Evolutionary conservation across 495 filamentous ascomycete genomes (phyloP).

Genomic region (Tetracladium marchalianum): DNA sequence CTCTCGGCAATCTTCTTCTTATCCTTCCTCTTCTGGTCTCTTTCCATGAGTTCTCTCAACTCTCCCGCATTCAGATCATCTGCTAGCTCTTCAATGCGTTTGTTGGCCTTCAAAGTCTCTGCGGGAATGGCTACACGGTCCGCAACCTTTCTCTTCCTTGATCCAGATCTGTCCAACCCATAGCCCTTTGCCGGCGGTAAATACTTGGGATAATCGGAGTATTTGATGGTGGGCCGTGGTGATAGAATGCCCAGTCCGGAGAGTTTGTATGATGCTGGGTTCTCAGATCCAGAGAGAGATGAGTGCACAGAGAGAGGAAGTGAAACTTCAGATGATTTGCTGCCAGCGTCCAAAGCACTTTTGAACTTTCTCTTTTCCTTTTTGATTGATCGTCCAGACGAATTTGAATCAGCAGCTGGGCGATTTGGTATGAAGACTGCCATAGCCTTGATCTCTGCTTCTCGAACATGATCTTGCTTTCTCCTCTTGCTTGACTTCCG

Average conservation of each 20-base stretch:
- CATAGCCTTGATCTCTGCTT: constrained; percentile 83
- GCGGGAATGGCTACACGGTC: constrained; percentile 46
- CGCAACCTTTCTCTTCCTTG: constrained; percentile 25
- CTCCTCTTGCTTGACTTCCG: constrained; percentile 69
- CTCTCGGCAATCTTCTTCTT: constrained; percentile 62
- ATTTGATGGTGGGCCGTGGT: constrained; percentile 70
- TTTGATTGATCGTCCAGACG: constrained; percentile 38
- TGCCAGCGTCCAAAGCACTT: constrained; percentile 46
- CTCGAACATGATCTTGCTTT: constrained; percentile 62
- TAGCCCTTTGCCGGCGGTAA: constrained; percentile 21
- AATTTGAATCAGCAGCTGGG: constrained; percentile 41
- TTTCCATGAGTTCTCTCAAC: constrained; percentile 73
- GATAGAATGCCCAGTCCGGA: constrained; percentile 63
- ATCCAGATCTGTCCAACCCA: constrained; percentile 27
- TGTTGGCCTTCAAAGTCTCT: constrained; percentile 55
- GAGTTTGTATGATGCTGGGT: constrained; percentile 61
- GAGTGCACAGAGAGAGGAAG: constrained; percentile 67
- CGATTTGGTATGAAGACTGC: constrained; percentile 54
- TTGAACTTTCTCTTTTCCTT: constrained; percentile 55
- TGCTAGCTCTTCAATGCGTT: constrained; percentile 68
- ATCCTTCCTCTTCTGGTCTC: constrained; percentile 69
- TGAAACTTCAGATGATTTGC: constrained; percentile 62
- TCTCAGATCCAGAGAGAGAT: constrained; percentile 59
- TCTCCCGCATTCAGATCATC: constrained; percentile 72
- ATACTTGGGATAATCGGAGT: constrained; percentile 51